These are phyloP conservation scores for Solanum chilense DNA, from an alignment of 257 asterid species.

Conservation along the genomic window DNA sequence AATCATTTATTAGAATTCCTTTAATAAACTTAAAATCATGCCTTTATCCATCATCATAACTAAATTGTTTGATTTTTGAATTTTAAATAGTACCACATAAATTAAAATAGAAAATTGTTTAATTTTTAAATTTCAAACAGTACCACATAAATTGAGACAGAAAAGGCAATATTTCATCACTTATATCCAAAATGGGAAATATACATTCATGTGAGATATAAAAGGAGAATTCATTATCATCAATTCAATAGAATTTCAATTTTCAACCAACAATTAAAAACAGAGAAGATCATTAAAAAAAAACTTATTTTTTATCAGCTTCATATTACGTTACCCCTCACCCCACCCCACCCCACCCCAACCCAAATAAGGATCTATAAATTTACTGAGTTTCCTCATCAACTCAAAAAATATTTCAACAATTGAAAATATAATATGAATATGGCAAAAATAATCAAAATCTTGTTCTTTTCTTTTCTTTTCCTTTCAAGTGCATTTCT, in stretches of 20 bases:
- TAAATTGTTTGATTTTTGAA: neutral
- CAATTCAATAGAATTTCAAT: neutral
- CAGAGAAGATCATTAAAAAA: neutral
- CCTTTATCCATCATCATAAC: no score
- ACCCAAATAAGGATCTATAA: neutral
- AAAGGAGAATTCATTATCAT: neutral
- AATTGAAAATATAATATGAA: neutral
- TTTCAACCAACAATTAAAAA: neutral
- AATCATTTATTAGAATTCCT: neutral
- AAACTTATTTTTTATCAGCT: neutral
- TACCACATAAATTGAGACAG: neutral
- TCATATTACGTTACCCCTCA: neutral
- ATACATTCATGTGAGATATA: neutral
- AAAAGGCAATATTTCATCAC: neutral
- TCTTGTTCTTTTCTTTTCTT: neutral
- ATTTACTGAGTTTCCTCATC: neutral
- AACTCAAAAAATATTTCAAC: neutral
- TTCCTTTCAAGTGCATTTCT: conserved; percentile 4
- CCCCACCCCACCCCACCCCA: no score
- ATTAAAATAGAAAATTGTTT: no score
- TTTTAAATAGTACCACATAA: neutral
- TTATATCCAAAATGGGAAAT: neutral
- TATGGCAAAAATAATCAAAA: neutral
- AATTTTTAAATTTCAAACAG: no score
- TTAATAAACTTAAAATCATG: neutral